phyloP scores from a whole-genome alignment of 169 alveolate species.

The Theileria orientalis region DNA sequence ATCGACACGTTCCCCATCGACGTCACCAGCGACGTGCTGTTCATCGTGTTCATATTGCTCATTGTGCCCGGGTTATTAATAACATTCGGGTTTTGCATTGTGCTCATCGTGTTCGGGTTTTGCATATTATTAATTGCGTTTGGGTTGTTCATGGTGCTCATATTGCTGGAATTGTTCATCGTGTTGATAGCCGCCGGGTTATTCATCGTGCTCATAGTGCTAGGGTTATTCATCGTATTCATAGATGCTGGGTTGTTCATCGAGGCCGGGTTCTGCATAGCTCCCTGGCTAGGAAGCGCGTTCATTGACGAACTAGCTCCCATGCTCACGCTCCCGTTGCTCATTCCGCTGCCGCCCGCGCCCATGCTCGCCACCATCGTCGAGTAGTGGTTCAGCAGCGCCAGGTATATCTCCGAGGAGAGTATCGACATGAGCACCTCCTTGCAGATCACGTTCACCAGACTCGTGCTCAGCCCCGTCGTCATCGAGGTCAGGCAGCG shows the following conservation, averaged over 20 bases:
- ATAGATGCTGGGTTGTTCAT: no score
- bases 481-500: conserved; percentile 59
- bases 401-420: conserved; percentile 2
- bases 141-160: neutral
- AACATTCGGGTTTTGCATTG: neutral
- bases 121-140: neutral
- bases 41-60: no score
- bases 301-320: no score
- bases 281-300: no score
- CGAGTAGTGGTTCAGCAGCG: conserved; percentile 8
- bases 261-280: no score
- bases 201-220: neutral
- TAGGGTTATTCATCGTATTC: neutral
- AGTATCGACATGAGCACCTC: conserved; percentile 21
- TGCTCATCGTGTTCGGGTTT: neutral
- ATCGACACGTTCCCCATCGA: neutral
- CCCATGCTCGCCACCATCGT: neutral
- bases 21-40: neutral
- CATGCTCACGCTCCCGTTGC: neutral
- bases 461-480: conserved; percentile 55
- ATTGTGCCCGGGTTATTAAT: neutral
- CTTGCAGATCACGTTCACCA: conserved; percentile 38
- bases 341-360: neutral
- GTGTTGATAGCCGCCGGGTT: neutral
- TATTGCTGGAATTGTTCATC: neutral